Evolutionary conservation across 495 filamentous ascomycete genomes (phyloP), one percentile per base, ranked within the genome.

Genomic region (Bacidia rubella): DNA sequence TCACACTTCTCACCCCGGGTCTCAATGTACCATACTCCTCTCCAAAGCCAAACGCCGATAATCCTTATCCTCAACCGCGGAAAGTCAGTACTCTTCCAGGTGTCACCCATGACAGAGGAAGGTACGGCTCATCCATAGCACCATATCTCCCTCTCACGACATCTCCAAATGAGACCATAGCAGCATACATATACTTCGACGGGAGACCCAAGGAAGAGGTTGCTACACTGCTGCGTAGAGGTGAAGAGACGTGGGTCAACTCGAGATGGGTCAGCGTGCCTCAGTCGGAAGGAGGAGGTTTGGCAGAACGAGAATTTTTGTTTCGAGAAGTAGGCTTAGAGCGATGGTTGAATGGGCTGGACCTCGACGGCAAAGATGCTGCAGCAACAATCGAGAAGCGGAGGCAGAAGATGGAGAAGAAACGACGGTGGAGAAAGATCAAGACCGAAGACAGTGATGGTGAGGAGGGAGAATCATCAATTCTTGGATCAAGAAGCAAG

Each of bases 161-260:
- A 38, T 90, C 86, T 21, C 80, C 85, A 46, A 95, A 96, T 62
- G 92, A 97, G 68, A 96, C 93, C 1, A 87, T 99, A 50, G 92
- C 92, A 17, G 92, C 92, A 11, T 99, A 99, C 62, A 96, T 99
- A 53, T 97, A 97, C 70, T 99, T 99, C 61, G 92, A 99, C 66
- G 92, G 92, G 11, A 74, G 93, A 46, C 75, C 79, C 25, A 97
- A 99, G 67, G 92, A 99, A 60, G 92, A 99, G 65, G 94, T 97
- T 15, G 92, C 92, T 51, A 99, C 92, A 27, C 69, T 99, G 40
- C 73, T 99, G 29, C 76, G 92, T 51, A 80, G 90, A 19, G 93
- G 93, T 40, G 92, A 96, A 57, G 92, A 99, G 67, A 99, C 92
- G 0, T 99, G 92, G 92, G 94, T 99, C 22, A 96, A 95, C 58